Evolutionary conservation across 352 stramenopile genomes (phyloP).

Genomic region (Globisporangium nodosum): DNA sequence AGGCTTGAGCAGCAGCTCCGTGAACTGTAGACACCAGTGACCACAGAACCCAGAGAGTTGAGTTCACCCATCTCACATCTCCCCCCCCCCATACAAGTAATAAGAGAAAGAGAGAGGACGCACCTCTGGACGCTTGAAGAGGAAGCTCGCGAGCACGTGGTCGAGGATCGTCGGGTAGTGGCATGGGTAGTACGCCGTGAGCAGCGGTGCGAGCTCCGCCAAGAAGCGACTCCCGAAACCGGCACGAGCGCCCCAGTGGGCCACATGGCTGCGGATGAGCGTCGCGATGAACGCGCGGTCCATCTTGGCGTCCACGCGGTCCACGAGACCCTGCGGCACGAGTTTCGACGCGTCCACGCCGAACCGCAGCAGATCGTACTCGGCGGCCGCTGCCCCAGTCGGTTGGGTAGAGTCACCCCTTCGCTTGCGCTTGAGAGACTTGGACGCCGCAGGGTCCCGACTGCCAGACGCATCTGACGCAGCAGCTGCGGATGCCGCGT

Average conservation of each 20-base stretch:
- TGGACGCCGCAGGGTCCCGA: conserved; percentile 4
- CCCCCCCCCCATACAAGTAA: not conserved
- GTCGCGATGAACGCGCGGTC: conserved; percentile 35
- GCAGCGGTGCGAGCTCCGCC: conserved; percentile 57
- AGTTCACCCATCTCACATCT: not conserved
- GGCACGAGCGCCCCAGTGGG: conserved; percentile 61
- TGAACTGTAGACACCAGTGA: conserved; percentile 22
- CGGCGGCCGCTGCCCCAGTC: not conserved
- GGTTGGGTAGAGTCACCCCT: conserved; percentile 10
- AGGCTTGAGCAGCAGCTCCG: conserved; percentile 43
- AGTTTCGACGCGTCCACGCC: conserved; percentile 72
- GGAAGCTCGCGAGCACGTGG: conserved; percentile 65
- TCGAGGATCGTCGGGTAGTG: conserved; percentile 77
- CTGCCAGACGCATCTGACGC: not conserved
- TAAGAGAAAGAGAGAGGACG: conserved; percentile 1
- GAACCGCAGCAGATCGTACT: conserved; percentile 59
- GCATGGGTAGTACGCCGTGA: conserved; percentile 81
- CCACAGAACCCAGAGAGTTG: not conserved
- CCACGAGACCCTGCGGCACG: conserved; percentile 76
- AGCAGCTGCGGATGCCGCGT: not conserved
- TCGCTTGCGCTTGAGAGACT: conserved; percentile 47
- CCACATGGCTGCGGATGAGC: conserved; percentile 59
- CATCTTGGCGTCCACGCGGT: conserved; percentile 71
- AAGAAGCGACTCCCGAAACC: conserved; percentile 68
- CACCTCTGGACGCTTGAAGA: conserved; percentile 72